These are phyloP conservation scores for Omphalotus olearius DNA, from an alignment of 1,284 basidiomycete species.

Conservation along the genomic window DNA sequence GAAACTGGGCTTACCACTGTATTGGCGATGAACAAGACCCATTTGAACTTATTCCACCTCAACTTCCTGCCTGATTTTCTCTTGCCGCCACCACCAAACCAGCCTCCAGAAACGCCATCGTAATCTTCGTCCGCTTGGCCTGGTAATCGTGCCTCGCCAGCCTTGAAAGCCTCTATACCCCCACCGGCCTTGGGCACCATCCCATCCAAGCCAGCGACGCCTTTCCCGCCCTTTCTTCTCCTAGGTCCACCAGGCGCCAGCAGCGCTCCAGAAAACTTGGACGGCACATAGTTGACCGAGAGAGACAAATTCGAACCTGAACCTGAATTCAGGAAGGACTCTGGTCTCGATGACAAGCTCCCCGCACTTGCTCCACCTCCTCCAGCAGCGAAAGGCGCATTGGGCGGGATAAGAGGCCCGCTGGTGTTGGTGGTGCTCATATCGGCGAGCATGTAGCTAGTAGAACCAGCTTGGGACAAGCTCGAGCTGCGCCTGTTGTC, in stretches of 20 bases:
- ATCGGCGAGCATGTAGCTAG: too few relatives aligned
- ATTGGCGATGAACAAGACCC: slow-evolving; percentile 57
- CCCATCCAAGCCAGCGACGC: slow-evolving; percentile 14
- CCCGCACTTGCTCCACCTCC: too few relatives aligned
- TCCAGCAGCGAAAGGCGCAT: too few relatives aligned
- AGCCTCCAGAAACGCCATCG: slow-evolving; percentile 20
- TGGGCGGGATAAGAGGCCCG: too few relatives aligned
- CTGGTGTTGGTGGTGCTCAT: too few relatives aligned
- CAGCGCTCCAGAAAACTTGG: slow-evolving; percentile 50
- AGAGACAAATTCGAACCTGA: slow-evolving; percentile 31
- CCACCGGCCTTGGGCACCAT: slow-evolving; percentile 49
- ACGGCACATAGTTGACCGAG: slow-evolving; percentile 60
- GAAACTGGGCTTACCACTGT: slow-evolving; percentile 38
- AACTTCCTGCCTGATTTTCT: slow-evolving; percentile 34
- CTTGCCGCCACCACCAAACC: slow-evolving; percentile 25
- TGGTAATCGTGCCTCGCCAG: slow-evolving; percentile 48
- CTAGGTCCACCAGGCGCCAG: slow-evolving; percentile 38
- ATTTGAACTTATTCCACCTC: slow-evolving; percentile 71
- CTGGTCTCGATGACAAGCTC: not conserved
- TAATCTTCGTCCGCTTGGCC: slow-evolving; percentile 25
- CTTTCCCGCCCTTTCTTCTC: slow-evolving; percentile 28
- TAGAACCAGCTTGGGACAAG: too few relatives aligned
- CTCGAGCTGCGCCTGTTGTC: too few relatives aligned
- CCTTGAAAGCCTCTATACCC: slow-evolving; percentile 57
- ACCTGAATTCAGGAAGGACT: not conserved